These are phyloP conservation scores for Teratosphaeriaceae sp. DNA, from an alignment of 2,329 filamentous ascomycete species.

Conservation along the genomic window DNA sequence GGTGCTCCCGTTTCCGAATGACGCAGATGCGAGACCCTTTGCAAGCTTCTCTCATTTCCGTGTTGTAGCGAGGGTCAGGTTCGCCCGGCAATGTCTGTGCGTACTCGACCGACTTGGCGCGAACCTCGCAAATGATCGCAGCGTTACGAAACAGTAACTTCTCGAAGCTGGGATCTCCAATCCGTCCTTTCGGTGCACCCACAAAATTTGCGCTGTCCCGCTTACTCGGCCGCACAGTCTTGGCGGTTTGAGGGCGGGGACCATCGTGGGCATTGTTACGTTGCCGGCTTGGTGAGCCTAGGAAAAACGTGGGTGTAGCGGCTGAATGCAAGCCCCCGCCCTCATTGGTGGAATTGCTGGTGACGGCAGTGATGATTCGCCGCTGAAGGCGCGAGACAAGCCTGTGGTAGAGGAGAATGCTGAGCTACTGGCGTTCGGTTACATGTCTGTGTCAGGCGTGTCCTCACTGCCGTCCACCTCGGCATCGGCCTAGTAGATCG, in stretches of 20 bases:
- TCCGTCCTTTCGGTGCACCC: not conserved
- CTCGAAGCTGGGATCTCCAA: constrained; percentile 28
- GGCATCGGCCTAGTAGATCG: constrained; percentile 9
- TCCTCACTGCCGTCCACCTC: constrained; percentile 4
- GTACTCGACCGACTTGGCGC: constrained; percentile 36
- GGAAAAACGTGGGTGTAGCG: constrained; percentile 14
- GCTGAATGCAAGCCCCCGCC: constrained; percentile 2
- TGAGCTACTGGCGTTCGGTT: too few species aligned
- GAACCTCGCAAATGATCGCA: constrained; percentile 39
- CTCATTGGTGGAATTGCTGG: constrained; percentile 12
- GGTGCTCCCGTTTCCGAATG: constrained; percentile 37
- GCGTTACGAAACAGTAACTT: constrained; percentile 38
- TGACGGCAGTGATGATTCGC: constrained; percentile 11
- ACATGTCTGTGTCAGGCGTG: constrained; percentile 5
- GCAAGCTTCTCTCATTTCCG: constrained; percentile 35
- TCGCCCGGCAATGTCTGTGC: constrained; percentile 32
- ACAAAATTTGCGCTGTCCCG: not conserved
- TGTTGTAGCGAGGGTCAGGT: constrained; percentile 28
- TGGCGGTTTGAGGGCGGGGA: constrained; percentile 1
- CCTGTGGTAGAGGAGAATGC: not conserved
- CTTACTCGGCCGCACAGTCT: constrained; percentile 3
- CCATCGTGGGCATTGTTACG: constrained; percentile 7
- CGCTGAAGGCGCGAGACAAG: not conserved
- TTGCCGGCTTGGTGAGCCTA: constrained; percentile 8
- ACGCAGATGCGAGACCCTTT: constrained; percentile 36